phyloP scores from a whole-genome alignment of 208 protist genomes.

The Spironucleus salmonicida region DNA sequence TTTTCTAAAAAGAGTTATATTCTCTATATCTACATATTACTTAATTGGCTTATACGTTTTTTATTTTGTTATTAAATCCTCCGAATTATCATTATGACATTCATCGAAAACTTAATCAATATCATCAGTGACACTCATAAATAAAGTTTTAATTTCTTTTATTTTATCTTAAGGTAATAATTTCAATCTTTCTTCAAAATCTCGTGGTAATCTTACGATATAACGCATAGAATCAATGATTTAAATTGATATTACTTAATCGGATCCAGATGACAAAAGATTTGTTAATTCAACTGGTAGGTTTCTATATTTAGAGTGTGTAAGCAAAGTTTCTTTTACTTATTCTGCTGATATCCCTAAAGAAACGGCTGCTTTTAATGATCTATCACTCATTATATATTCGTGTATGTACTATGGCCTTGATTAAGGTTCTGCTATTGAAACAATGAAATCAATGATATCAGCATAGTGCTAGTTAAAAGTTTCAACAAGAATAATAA shows the following conservation, averaged over 20 bases:
- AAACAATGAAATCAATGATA: constrained; percentile 5
- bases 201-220: constrained; percentile 6
- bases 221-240: not conserved
- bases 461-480: not conserved
- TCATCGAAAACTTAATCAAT: too few species aligned
- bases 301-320: constrained; percentile 2
- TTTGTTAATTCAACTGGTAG: not conserved
- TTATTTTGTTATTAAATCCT: too few species aligned
- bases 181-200: too few species aligned
- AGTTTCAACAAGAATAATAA: not conserved
- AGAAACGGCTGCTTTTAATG: not conserved
- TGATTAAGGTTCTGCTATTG: constrained; percentile 10
- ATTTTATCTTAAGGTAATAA: not conserved
- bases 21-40: too few species aligned
- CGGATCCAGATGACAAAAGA: not conserved
- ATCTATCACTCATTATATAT: constrained; percentile 1
- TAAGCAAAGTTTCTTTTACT: not conserved
- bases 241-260: not conserved
- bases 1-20: too few species aligned
- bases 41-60: too few species aligned
- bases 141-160: not conserved
- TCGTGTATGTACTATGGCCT: constrained; percentile 16
- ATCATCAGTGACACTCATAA: not conserved
- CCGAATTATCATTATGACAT: too few species aligned
- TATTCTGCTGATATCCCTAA: not conserved